Conservation (phyloP, 1,139 yeast species). For the Magnusiomyces ingens region DNA sequence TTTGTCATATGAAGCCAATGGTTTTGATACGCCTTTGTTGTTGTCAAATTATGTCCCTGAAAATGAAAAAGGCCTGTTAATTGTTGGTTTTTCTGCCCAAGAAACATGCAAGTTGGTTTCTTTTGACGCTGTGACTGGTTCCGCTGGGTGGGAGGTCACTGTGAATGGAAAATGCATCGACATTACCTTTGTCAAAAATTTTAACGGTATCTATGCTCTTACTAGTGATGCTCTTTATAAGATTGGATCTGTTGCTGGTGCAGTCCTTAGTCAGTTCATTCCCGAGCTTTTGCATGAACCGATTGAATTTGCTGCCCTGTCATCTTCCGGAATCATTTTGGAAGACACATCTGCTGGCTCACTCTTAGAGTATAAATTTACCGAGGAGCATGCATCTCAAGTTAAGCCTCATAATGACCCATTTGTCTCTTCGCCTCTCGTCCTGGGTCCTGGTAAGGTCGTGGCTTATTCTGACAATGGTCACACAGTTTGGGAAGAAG, state of each 20-base stretch:
- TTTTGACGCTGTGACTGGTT: not conserved
- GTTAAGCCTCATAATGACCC: not conserved
- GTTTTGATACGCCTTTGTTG: not conserved
- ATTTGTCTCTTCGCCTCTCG: not conserved
- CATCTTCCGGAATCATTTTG: not conserved
- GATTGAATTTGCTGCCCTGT: not conserved
- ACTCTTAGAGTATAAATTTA: not conserved
- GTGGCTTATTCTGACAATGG: not conserved
- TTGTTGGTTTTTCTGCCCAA: not conserved
- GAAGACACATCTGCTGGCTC: not conserved
- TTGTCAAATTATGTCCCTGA: not conserved
- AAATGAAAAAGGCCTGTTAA: not conserved
- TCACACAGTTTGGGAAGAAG: not conserved
- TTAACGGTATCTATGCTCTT: not conserved
- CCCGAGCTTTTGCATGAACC: constrained; percentile 1
- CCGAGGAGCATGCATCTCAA: not conserved
- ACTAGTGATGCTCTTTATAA: not conserved
- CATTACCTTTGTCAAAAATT: too few relatives aligned
- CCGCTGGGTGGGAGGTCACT: constrained; percentile 1
- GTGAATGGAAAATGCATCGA: constrained; percentile 1
- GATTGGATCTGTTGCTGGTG: not conserved
- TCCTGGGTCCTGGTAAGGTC: not conserved
- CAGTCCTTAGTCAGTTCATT: not conserved
- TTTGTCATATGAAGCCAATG: constrained; percentile 5
- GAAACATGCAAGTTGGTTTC: not conserved